A percentile compares a stretch with the other conserved stretches of the same genome.
Conservation (phyloP, 768 basidiomycete genomes). For the Hysterangium stoloniferum region DNA sequence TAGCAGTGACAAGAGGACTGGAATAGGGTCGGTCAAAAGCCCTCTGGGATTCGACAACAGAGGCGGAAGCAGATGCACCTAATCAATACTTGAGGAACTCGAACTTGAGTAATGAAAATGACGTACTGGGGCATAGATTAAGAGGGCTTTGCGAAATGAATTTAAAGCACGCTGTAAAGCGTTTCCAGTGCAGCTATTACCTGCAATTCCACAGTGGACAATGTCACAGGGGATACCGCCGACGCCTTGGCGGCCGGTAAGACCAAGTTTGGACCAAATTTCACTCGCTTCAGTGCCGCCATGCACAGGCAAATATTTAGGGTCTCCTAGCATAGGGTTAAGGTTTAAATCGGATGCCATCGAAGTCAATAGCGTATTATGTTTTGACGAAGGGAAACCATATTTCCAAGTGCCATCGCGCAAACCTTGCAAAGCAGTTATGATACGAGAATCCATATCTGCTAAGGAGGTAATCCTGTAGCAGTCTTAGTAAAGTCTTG, state of each 20-base stretch:
- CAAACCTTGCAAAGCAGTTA: conserved; percentile 45
- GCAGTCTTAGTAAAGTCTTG: background rate
- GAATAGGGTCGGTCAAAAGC: background rate
- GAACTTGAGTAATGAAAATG: background rate
- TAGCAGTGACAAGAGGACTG: conserved; percentile 31
- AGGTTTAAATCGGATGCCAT: conserved; percentile 51
- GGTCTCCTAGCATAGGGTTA: conserved; percentile 58
- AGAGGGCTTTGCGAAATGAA: conserved; percentile 56
- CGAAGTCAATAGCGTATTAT: conserved; percentile 34
- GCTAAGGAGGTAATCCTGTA: conserved; percentile 61
- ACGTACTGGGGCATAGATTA: conserved; percentile 66
- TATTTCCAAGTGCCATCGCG: conserved; percentile 58
- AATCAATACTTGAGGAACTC: conserved; percentile 3
- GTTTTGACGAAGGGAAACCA: conserved; percentile 29
- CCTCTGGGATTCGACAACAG: conserved; percentile 28
- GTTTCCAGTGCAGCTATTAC: conserved; percentile 54
- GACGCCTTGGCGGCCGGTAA: conserved; percentile 42
- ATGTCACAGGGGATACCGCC: conserved; percentile 75
- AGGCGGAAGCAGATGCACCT: conserved; percentile 68
- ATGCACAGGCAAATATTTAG: conserved; percentile 47
- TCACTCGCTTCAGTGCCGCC: conserved; percentile 47
- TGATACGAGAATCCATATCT: conserved; percentile 52
- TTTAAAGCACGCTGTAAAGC: conserved; percentile 41
- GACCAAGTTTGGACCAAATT: conserved; percentile 49
- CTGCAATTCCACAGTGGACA: conserved; percentile 53